Conservation (phyloP, 1,284 basidiomycete species). For the Exobasidium cylindrosporum region DNA sequence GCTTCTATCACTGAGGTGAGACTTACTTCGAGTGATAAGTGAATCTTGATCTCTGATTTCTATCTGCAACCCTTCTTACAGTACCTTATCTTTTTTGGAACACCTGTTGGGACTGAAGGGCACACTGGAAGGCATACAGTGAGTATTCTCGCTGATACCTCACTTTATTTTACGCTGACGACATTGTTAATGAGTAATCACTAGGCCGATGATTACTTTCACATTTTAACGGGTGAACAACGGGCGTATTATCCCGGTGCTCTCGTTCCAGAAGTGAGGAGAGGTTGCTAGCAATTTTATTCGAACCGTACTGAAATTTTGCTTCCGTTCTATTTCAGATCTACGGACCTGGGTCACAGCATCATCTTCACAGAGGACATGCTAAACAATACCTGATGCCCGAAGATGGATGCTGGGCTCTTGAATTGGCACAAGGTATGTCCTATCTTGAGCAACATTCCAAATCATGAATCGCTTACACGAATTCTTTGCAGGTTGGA, state of each 20-base stretch:
- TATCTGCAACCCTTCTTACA: constrained; percentile 20
- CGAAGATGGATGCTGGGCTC: constrained; percentile 79
- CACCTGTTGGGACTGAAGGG: constrained; percentile 91
- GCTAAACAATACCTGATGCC: constrained; percentile 98
- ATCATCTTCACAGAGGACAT: constrained; percentile 74
- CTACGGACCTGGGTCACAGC: constrained; percentile 78
- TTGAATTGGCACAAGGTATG: constrained; percentile 79
- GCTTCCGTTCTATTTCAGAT: constrained; percentile 35
- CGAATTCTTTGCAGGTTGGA: constrained; percentile 44
- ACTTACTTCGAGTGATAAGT: no score
- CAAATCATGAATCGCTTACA: neutral
- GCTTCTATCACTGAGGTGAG: constrained; percentile 76
- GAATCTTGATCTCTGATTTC: no score
- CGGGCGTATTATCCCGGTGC: constrained; percentile 81
- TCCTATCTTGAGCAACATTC: constrained; percentile 57
- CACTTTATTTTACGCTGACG: neutral
- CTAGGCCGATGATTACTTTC: constrained; percentile 89
- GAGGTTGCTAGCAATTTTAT: constrained; percentile 43
- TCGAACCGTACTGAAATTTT: neutral
- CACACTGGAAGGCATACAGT: constrained; percentile 84
- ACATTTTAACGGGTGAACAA: constrained; percentile 88
- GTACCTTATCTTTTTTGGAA: constrained; percentile 79
- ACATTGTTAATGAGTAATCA: neutral
- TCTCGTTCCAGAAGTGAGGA: constrained; percentile 67
- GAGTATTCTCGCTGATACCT: constrained; percentile 9